phyloP scores from a whole-genome alignment of 2,329 filamentous ascomycete genomes.

The Aspergillus tamarii region DNA sequence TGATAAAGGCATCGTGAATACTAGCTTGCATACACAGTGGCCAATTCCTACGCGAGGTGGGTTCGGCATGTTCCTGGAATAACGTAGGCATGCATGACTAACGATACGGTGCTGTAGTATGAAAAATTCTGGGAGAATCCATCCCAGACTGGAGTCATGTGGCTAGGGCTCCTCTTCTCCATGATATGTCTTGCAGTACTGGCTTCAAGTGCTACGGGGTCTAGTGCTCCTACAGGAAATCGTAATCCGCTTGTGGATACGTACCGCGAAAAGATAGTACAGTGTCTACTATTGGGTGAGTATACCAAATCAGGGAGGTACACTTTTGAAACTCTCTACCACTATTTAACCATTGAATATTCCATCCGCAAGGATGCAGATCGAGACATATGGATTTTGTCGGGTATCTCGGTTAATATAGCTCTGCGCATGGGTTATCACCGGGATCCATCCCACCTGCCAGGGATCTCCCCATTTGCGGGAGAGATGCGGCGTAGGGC shows the following conservation, averaged over 20 bases:
- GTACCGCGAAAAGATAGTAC: conserved; percentile 44
- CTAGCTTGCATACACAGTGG: conserved; percentile 9
- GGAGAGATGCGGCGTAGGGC: conserved; percentile 54
- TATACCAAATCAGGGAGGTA: conserved; percentile 57
- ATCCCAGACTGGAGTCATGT: conserved; percentile 42
- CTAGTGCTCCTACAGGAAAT: conserved; percentile 6
- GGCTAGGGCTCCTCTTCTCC: conserved; percentile 50
- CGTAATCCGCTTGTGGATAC: conserved; percentile 18
- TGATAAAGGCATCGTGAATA: not conserved
- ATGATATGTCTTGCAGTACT: conserved; percentile 36
- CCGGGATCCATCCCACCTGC: conserved; percentile 57
- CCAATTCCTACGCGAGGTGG: conserved; percentile 37
- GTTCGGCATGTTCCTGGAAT: conserved; percentile 10
- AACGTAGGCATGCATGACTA: not conserved
- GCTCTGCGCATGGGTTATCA: conserved; percentile 65
- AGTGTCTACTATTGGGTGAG: conserved; percentile 58
- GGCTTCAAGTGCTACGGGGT: conserved; percentile 13
- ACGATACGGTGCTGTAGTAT: conserved; percentile 35
- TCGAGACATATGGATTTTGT: conserved; percentile 57
- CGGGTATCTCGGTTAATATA: conserved; percentile 57
- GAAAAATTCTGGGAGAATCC: conserved; percentile 48
- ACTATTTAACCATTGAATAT: conserved; percentile 59
- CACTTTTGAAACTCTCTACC: conserved; percentile 59
- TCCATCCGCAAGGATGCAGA: conserved; percentile 56
- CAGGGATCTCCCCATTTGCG: conserved; percentile 56